Evolutionary conservation across 2,329 filamentous ascomycete genomes (phyloP).

Genomic region (Aplosporella prunicola): DNA sequence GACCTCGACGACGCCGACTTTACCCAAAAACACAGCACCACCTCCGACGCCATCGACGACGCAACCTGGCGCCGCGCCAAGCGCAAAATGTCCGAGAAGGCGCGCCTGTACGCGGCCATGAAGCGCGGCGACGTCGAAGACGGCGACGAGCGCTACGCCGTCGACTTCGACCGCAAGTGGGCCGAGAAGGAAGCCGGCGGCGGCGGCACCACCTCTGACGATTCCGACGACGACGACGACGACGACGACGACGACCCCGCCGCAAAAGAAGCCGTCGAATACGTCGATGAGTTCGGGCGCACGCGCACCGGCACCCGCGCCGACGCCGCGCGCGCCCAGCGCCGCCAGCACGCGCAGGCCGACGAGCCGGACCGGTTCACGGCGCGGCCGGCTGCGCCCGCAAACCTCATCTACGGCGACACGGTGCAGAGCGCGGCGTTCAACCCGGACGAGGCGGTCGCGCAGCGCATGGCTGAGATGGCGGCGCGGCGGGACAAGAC

Average conservation of each 20-base stretch:
- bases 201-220: conserved; percentile 30
- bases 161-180: conserved; percentile 97
- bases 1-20: conserved; percentile 46
- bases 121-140: conserved; percentile 72
- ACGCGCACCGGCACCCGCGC: conserved; percentile 61
- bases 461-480: conserved; percentile 65
- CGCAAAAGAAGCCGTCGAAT: conserved; percentile 64
- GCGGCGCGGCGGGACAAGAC: conserved; percentile 70
- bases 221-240: conserved; percentile 28
- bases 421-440: conserved; percentile 78
- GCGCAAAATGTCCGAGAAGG: conserved; percentile 83
- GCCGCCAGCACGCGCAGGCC: conserved; percentile 45
- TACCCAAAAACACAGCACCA: conserved; percentile 53
- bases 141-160: conserved; percentile 54
- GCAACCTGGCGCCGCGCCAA: conserved; percentile 56
- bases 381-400: conserved; percentile 56
- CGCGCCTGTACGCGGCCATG: conserved; percentile 76
- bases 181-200: conserved; percentile 49
- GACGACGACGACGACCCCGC: conserved; percentile 31
- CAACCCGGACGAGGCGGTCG: conserved; percentile 55
- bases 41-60: conserved; percentile 53
- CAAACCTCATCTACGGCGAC: conserved; percentile 72
- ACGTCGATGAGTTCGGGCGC: conserved; percentile 88
- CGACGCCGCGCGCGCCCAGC: conserved; percentile 56
- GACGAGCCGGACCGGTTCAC: conserved; percentile 59